These are phyloP conservation scores for Ganoderma lingzhi DNA, from an alignment of 1,284 basidiomycete genomes.

Conservation along the genomic window DNA sequence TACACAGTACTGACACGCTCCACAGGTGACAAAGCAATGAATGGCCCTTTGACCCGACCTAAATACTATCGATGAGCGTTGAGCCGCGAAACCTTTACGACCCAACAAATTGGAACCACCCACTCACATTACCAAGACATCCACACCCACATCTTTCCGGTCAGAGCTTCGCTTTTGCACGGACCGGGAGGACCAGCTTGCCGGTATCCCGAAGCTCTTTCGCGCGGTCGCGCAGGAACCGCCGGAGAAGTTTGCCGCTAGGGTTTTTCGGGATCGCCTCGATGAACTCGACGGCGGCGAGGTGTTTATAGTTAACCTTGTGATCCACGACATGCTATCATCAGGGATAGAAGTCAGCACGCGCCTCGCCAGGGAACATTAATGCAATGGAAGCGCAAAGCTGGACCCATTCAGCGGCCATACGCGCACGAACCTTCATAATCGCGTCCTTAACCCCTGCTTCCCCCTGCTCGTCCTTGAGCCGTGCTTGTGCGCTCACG, in stretches of 20 bases:
- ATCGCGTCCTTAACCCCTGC: conserved; percentile 27
- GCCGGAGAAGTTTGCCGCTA: conserved; percentile 38
- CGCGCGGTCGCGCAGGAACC: conserved; percentile 46
- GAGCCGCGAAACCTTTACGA: not conserved
- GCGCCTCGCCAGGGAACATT: not conserved
- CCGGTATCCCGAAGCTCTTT: conserved; percentile 29
- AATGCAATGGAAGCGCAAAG: not conserved
- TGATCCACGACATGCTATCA: conserved; percentile 36
- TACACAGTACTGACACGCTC: not conserved
- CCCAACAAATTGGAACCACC: not conserved
- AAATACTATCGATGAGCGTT: not conserved
- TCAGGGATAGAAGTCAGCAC: conserved; percentile 8
- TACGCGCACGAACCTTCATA: conserved; percentile 49
- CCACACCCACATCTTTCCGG: not conserved
- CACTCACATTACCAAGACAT: not conserved
- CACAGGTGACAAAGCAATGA: not conserved
- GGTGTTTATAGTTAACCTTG: conserved; percentile 37
- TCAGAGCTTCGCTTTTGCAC: conserved; percentile 21
- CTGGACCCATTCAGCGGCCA: not conserved
- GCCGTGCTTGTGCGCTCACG: conserved; percentile 26
- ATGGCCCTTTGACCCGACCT: not conserved
- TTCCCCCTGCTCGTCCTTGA: conserved; percentile 23
- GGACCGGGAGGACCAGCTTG: conserved; percentile 21
- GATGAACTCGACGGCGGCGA: conserved; percentile 36
- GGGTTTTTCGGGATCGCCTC: conserved; percentile 38